Evolutionary conservation across 2,329 filamentous ascomycete genomes (phyloP).

Genomic region (Dothistroma septosporum): DNA sequence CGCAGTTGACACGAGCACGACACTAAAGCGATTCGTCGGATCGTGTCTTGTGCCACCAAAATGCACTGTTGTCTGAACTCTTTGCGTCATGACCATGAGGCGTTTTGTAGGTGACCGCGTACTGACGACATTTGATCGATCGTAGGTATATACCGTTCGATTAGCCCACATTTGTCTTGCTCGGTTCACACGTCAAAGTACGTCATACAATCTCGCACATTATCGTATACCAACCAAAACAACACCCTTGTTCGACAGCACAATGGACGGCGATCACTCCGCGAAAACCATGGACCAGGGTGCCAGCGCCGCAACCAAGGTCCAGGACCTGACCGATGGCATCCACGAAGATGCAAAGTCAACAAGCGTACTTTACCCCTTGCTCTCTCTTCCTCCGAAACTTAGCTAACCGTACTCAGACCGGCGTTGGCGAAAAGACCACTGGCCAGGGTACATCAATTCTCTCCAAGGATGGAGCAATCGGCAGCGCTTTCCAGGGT

Average conservation of each 20-base stretch:
- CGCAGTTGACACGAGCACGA: not conserved
- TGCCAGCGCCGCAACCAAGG: constrained; percentile 2
- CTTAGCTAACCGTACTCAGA: not conserved
- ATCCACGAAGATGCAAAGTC: constrained; percentile 1
- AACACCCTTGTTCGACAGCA: not conserved
- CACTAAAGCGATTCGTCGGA: not conserved
- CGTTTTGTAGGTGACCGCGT: not conserved
- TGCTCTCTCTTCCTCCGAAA: not conserved
- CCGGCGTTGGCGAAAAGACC: not conserved
- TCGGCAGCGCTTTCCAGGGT: constrained; percentile 3
- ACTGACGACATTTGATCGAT: constrained; percentile 1
- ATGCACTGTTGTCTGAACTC: not conserved
- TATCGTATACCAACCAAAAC: not conserved
- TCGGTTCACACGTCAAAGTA: not conserved
- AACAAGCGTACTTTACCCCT: not conserved
- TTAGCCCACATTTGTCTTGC: not conserved
- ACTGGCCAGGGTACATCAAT: constrained; percentile 3
- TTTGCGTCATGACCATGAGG: not conserved
- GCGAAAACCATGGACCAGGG: constrained; percentile 4
- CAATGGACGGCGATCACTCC: constrained; percentile 3
- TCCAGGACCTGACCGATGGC: not conserved
- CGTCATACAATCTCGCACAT: not conserved
- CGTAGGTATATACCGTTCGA: not conserved
- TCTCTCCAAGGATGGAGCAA: not conserved
- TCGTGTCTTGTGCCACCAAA: not conserved